Conservation (phyloP, 2,329 filamentous ascomycete species). For the Didymella glomerata region DNA sequence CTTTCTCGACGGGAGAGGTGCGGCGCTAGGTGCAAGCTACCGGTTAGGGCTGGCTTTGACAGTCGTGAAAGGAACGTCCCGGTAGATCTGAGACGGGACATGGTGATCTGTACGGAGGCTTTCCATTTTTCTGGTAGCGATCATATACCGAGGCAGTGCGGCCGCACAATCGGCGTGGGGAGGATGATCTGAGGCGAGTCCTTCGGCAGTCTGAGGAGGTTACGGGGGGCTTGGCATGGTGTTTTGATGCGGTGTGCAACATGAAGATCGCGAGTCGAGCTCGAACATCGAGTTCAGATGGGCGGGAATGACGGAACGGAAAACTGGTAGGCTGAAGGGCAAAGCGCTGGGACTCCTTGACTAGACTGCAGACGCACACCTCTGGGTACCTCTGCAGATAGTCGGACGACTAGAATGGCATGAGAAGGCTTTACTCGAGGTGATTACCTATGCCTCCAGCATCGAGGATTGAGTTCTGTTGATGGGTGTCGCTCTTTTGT, state of each 20-base stretch:
- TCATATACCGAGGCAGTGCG: neutral
- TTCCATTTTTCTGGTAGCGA: conserved; percentile 5
- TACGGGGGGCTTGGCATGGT: conserved; percentile 16
- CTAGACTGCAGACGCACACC: neutral
- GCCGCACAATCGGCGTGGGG: neutral
- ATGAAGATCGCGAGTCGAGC: neutral
- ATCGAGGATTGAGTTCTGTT: neutral
- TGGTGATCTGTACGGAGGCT: conserved; percentile 6
- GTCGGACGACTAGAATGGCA: too few species aligned
- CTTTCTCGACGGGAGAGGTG: conserved; percentile 11
- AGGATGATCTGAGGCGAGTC: conserved; percentile 8
- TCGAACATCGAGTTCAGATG: neutral
- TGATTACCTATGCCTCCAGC: neutral
- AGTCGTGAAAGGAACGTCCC: conserved; percentile 19
- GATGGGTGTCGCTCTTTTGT: conserved; percentile 14
- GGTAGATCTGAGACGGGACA: conserved; percentile 15
- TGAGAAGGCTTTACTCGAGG: neutral
- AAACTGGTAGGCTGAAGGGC: neutral
- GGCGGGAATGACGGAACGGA: neutral
- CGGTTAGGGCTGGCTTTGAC: conserved; percentile 22
- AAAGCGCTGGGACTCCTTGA: too few species aligned
- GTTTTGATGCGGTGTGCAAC: conserved; percentile 13
- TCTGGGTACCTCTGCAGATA: neutral
- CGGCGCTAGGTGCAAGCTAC: conserved; percentile 8
- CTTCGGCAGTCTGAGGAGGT: conserved; percentile 13